These are phyloP conservation scores for Isatis lusitanica DNA, from an alignment of 441 rosid genomes.

Conservation along the genomic window DNA sequence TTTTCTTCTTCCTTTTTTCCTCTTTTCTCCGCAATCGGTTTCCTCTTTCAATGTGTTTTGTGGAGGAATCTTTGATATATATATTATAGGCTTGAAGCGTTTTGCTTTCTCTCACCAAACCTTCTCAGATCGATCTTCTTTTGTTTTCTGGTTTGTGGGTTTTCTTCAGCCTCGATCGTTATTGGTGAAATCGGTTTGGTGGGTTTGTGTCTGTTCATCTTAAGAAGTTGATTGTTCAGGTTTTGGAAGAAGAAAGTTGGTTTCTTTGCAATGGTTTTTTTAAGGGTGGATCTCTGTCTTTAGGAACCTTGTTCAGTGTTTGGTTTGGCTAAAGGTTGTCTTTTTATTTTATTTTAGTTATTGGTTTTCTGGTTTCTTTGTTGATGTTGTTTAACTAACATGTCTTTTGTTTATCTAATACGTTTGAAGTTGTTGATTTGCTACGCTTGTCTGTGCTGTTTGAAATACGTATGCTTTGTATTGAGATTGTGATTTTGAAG, in stretches of 20 bases:
- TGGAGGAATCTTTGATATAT: neutral
- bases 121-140: conserved; percentile 49
- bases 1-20: conserved; percentile 30
- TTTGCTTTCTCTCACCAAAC: conserved; percentile 15
- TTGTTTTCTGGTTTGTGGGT: neutral
- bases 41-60: conserved; percentile 39
- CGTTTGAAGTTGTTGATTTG: neutral
- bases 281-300: conserved; percentile 3
- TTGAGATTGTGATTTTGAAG: neutral
- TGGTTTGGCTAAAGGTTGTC: neutral
- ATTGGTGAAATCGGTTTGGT: conserved; percentile 23
- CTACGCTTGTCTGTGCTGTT: neutral
- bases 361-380: neutral
- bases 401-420: neutral
- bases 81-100: neutral
- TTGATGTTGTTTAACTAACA: neutral
- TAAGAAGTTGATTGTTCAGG: neutral
- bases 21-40: conserved; percentile 32
- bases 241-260: neutral
- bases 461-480: neutral
- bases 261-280: neutral
- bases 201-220: conserved; percentile 12
- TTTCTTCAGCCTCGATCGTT: neutral
- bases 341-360: neutral
- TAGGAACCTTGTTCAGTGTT: conserved; percentile 2